Evolutionary conservation across 768 basidiomycete species (phyloP), one percentile per base, ranked within the genome.

Genomic region (Tephrocybe rancida): DNA sequence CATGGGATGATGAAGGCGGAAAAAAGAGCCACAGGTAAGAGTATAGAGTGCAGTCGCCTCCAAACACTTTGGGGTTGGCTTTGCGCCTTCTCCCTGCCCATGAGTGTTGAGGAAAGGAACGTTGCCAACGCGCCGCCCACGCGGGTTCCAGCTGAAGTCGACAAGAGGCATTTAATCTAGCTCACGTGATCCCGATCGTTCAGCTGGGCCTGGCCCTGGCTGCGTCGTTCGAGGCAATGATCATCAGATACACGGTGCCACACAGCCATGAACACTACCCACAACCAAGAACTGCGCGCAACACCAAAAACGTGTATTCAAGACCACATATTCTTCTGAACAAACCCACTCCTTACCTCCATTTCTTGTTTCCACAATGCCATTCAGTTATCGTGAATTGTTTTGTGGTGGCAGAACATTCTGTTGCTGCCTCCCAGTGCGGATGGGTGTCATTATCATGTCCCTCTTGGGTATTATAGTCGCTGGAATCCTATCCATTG

Each of bases 361-460:
- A 6, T 16, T 43, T 14, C 24, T 4, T 21, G 9, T 13, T 32
- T 42, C 13, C 5, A 30, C 9, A 18, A 81, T 79, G 80, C 58
- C 68, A 2, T 71, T 77, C 66, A 75, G 75, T 62, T 68, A 79
- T 62, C 71, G 69, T 50, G 70, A 72, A 27, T 67, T 78, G 43
- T 66, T 85, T 43, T 77, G 80, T 42, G 78, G 76, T 24, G 77
- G 81, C n/a, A 73, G 60, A 30, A 78, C 71, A 3, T 87, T 80
- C 63, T 88, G 86, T 61, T 86, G 74, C 59, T 86, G 86, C 58
- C 64, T 87, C 55, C 84, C 84, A 25, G 83, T 86, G 5, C 78
- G 86, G 52, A 50, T 81, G 4, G 85, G 87, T 29, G 85, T 87
- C 27, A 70, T 83, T 41, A 59, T 79, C 39, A 77, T 84, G 73